phyloP scores from a whole-genome alignment of 176 grass and related monocot genomes.

The Avena sativa region DNA sequence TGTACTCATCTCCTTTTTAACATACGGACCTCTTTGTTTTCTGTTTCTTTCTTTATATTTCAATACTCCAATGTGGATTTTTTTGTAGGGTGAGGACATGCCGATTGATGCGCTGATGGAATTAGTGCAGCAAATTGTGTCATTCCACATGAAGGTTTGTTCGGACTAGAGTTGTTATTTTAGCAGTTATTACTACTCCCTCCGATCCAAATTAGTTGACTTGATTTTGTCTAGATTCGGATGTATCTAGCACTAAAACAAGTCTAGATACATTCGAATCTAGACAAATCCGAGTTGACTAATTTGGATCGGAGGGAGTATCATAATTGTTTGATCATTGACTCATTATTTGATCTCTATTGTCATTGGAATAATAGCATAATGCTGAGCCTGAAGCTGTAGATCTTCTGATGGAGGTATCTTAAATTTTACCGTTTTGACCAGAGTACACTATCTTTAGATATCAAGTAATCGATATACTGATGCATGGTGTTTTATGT shows the following conservation, averaged over 20 bases:
- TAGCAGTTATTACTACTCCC: background rate
- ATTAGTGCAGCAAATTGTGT: constrained; percentile 97
- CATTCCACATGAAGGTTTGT: constrained; percentile 98
- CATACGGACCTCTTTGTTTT: background rate
- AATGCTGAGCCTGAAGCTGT: constrained; percentile 98
- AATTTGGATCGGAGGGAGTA: background rate
- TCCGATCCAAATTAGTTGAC: too few relatives aligned
- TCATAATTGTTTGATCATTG: constrained; percentile 2
- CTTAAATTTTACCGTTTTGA: constrained; percentile 11
- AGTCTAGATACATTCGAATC: too few relatives aligned
- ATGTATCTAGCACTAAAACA: too few relatives aligned
- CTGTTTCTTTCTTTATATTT: constrained; percentile 22
- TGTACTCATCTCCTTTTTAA: constrained; percentile 26
- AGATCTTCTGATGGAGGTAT: constrained; percentile 99
- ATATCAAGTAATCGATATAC: background rate
- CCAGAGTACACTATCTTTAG: background rate
- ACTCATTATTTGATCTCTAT: background rate
- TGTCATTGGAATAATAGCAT: constrained; percentile 61
- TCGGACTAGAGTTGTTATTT: background rate
- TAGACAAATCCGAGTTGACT: too few relatives aligned
- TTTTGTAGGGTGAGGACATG: constrained; percentile 81
- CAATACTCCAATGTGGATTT: constrained; percentile 3
- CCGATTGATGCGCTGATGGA: constrained; percentile 91
- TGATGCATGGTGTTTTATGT: constrained; percentile 33
- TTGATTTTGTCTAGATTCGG: too few relatives aligned